A percentile compares a stretch with the other conserved stretches of the same genome.
Conservation (phyloP, 2,329 filamentous ascomycete genomes). For the Hyphodiscus sp. region DNA sequence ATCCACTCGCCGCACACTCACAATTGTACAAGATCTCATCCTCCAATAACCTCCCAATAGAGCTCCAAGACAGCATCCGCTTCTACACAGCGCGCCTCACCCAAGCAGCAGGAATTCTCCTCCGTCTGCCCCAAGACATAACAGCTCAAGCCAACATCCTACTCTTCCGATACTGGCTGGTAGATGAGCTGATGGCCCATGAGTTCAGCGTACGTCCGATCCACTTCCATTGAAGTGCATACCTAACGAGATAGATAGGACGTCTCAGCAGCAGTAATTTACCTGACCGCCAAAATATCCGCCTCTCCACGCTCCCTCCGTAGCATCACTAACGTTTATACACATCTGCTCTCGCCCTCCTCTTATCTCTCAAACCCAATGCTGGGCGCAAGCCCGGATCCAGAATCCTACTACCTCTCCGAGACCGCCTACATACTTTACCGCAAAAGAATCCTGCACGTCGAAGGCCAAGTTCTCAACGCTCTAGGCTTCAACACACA, state of each 20-base stretch:
- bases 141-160: conserved; percentile 81
- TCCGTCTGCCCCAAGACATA: conserved; percentile 78
- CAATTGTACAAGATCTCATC: conserved; percentile 56
- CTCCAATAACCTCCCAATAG: conserved; percentile 53
- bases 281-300: conserved; percentile 77
- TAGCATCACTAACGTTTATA: conserved; percentile 78
- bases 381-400: conserved; percentile 28
- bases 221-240: conserved; percentile 5
- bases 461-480: conserved; percentile 71
- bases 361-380: conserved; percentile 33
- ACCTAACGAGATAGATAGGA: conserved; percentile 46
- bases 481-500: conserved; percentile 76
- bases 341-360: conserved; percentile 63
- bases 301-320: conserved; percentile 68
- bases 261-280: conserved; percentile 74
- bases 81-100: conserved; percentile 67
- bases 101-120: conserved; percentile 71
- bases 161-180: conserved; percentile 73
- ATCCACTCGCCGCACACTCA: conserved; percentile 64
- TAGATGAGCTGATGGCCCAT: conserved; percentile 44
- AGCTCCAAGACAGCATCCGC: conserved; percentile 66
- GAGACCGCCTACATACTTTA: conserved; percentile 65
- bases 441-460: conserved; percentile 58
- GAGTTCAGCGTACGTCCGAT: conserved; percentile 40
- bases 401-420: conserved; percentile 59